Conservation (phyloP, 805 yeast species). For the Danielia reshetovae region DNA sequence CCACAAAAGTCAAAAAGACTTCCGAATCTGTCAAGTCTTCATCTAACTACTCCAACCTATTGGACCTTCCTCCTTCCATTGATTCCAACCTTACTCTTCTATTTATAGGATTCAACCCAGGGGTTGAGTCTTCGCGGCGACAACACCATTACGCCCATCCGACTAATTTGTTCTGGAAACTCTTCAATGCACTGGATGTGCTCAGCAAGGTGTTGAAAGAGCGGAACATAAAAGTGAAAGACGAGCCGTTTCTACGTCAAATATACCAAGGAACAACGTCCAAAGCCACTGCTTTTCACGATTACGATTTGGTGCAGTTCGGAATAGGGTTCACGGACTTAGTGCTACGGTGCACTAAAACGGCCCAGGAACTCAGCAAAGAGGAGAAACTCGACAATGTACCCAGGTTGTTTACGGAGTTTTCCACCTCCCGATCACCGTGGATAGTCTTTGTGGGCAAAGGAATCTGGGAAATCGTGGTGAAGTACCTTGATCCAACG, state of each 20-base stretch:
- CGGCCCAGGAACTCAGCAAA: conserved; percentile 49
- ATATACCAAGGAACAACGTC: conserved; percentile 7
- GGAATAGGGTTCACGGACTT: conserved; percentile 70
- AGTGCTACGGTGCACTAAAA: conserved; percentile 58
- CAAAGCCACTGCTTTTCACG: conserved; percentile 29
- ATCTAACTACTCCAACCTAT: no score
- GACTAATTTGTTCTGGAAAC: conserved; percentile 65
- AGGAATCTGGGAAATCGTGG: conserved; percentile 67
- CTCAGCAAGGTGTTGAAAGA: conserved; percentile 18
- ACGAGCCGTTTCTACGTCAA: conserved; percentile 14
- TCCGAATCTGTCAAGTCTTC: no score
- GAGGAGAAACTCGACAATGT: conserved; percentile 55
- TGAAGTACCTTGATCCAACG: conserved; percentile 28
- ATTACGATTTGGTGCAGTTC: conserved; percentile 39
- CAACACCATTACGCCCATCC: conserved; percentile 76
- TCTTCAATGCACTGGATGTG: conserved; percentile 50
- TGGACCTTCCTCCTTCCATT: conserved; percentile 34
- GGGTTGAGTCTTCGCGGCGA: conserved; percentile 51
- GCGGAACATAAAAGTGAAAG: conserved; percentile 3
- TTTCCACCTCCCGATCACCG: conserved; percentile 35
- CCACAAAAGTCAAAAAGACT: conserved; percentile 3
- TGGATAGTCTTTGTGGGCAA: conserved; percentile 63
- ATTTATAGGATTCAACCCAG: conserved; percentile 74
- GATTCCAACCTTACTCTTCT: conserved; percentile 31
- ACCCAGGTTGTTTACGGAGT: conserved; percentile 45